Evolutionary conservation across 176 grass and related monocot species (phyloP).

Genomic region (Ensete glaucum): DNA sequence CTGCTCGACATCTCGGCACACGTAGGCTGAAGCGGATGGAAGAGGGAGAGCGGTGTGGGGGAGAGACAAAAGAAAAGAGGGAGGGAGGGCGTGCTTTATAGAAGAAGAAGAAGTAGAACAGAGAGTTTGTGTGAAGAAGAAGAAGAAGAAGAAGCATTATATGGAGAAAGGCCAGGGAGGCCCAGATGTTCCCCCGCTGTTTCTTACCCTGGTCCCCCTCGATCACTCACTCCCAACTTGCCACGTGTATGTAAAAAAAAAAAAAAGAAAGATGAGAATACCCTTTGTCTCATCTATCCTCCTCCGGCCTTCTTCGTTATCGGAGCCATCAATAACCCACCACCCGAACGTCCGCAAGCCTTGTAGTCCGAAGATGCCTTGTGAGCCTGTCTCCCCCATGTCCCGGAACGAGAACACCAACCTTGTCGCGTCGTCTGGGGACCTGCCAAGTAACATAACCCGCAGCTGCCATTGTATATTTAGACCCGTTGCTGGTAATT

Average conservation of each 20-base stretch:
- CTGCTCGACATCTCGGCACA: conserved; percentile 47
- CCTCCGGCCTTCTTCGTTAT: conserved; percentile 21
- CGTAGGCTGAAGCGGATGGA: not conserved
- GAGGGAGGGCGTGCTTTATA: conserved; percentile 10
- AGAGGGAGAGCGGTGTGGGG: conserved; percentile 1
- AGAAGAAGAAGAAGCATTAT: not conserved
- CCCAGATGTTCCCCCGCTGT: conserved; percentile 25
- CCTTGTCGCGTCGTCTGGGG: too few relatives aligned
- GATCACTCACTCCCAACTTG: conserved; percentile 22
- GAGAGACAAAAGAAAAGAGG: conserved; percentile 37
- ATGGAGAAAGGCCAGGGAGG: not conserved
- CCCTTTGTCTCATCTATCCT: not conserved
- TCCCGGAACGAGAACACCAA: too few relatives aligned
- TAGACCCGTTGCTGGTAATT: conserved; percentile 1
- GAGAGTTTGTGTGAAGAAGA: not conserved
- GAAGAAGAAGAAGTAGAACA: not conserved
- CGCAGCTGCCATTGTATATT: not conserved
- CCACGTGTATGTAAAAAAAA: conserved; percentile 26
- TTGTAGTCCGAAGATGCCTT: too few relatives aligned
- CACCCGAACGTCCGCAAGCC: not conserved
- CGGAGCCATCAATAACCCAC: not conserved
- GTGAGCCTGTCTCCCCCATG: too few relatives aligned
- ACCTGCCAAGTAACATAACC: too few relatives aligned
- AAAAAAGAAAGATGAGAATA: not conserved
- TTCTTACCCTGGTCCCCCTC: conserved; percentile 6